Conservation (phyloP, 2,329 filamentous ascomycete species). For the Ophiostoma sp. region DNA sequence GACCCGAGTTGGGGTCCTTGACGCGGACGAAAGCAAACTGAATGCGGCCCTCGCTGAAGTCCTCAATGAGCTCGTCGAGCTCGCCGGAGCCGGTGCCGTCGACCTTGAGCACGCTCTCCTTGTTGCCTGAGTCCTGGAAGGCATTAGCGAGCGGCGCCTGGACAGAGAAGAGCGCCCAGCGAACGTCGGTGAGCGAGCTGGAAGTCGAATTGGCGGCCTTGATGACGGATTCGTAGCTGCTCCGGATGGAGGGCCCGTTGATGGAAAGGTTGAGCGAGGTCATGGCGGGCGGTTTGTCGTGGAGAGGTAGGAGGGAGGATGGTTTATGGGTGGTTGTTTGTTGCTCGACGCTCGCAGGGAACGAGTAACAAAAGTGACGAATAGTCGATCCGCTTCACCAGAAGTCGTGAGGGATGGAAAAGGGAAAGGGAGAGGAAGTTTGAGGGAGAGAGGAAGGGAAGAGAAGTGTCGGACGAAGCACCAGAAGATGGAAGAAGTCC, state of each 20-base stretch:
- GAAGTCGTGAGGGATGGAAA: background rate
- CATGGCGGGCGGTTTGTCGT: conserved; percentile 50
- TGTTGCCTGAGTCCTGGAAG: conserved; percentile 81
- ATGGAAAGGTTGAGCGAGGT: conserved; percentile 77
- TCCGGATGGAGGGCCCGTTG: conserved; percentile 81
- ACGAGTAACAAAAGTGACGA: conserved; percentile 1
- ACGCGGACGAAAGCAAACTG: conserved; percentile 97
- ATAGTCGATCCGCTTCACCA: conserved; percentile 9
- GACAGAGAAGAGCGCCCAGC: conserved; percentile 94
- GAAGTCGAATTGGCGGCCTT: conserved; percentile 53
- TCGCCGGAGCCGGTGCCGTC: conserved; percentile 88
- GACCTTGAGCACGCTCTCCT: conserved; percentile 95
- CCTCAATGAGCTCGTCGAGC: conserved; percentile 83
- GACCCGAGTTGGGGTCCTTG: conserved; percentile 84
- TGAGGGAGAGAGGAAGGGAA: background rate
- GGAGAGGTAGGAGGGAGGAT: background rate
- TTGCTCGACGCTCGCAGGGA: conserved; percentile 16
- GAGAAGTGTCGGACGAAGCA: background rate
- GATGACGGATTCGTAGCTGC: conserved; percentile 66
- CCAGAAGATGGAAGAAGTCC: background rate
- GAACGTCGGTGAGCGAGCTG: conserved; percentile 77
- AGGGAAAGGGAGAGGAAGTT: background rate
- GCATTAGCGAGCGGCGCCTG: conserved; percentile 89
- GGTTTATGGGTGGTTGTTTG: background rate
- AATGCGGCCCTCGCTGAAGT: conserved; percentile 94